phyloP scores from a whole-genome alignment of 2,329 filamentous ascomycete genomes.

The Fusarium illudens region DNA sequence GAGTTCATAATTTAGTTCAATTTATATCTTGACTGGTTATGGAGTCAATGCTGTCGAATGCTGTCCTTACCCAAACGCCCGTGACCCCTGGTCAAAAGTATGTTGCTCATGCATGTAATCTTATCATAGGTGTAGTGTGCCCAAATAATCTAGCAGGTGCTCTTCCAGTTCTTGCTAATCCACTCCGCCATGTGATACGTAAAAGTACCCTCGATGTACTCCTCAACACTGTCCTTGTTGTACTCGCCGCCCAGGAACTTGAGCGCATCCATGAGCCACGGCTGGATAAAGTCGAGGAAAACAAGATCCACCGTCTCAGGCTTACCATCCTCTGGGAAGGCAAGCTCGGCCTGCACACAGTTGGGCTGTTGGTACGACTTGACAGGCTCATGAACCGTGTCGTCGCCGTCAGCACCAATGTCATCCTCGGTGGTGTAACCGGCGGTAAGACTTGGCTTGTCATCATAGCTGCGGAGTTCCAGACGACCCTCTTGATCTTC shows the following conservation, averaged over 20 bases:
- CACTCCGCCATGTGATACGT: conserved; percentile 65
- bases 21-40: conserved; percentile 1
- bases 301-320: conserved; percentile 85
- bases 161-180: conserved; percentile 67
- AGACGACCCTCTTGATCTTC: conserved; percentile 40
- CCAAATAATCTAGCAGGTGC: conserved; percentile 50
- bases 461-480: conserved; percentile 44
- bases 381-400: conserved; percentile 82
- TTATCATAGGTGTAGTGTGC: conserved; percentile 10
- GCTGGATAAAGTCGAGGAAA: conserved; percentile 90
- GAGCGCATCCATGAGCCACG: conserved; percentile 80
- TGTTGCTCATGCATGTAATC: neutral
- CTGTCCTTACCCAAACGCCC: conserved; percentile 16
- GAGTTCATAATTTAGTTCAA: neutral
- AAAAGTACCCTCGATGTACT: conserved; percentile 63
- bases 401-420: conserved; percentile 83
- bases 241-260: conserved; percentile 66
- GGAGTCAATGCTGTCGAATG: neutral
- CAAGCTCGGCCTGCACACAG: conserved; percentile 75
- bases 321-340: conserved; percentile 64
- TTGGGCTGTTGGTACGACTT: conserved; percentile 83
- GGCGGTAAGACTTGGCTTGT: conserved; percentile 57
- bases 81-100: neutral
- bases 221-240: conserved; percentile 55
- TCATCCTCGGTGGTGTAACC: conserved; percentile 95